Percentiles rank a stretch among this genome's conserved stretches.
Evolutionary conservation across 164 flowering plant genomes (phyloP).

Genomic region (Aristolochia contorta): DNA sequence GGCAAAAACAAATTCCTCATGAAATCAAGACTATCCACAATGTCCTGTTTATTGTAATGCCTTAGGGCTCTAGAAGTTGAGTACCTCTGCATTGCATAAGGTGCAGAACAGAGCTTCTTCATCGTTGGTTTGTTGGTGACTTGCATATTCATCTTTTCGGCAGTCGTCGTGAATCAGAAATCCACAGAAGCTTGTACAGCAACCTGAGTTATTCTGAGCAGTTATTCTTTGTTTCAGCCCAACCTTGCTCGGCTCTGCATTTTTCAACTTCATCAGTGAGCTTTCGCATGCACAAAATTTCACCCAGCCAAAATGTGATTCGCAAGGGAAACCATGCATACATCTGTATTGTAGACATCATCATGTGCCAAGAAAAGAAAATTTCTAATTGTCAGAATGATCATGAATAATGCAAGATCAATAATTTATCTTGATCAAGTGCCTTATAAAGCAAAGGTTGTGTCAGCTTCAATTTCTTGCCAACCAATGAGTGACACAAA

Average conservation of each 20-base stretch:
- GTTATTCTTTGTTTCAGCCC: slow-evolving; percentile 28
- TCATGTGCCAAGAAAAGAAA: slow-evolving; percentile 14
- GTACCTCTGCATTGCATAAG: slow-evolving; percentile 93
- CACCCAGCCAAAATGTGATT: too few relatives aligned
- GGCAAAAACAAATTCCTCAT: too few relatives aligned
- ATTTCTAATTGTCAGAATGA: background rate
- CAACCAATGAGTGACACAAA: too few relatives aligned
- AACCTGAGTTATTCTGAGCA: slow-evolving; percentile 23
- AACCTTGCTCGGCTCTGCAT: slow-evolving; percentile 34
- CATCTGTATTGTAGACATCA: slow-evolving; percentile 12
- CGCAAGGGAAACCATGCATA: too few relatives aligned
- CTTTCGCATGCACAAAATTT: too few relatives aligned
- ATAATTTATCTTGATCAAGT: too few relatives aligned
- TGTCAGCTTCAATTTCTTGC: too few relatives aligned
- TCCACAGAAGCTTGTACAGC: slow-evolving; percentile 40
- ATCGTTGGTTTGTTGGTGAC: slow-evolving; percentile 43
- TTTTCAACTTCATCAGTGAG: background rate
- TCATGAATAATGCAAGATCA: too few relatives aligned
- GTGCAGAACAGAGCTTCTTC: slow-evolving; percentile 93
- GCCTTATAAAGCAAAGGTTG: too few relatives aligned
- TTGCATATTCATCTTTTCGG: slow-evolving; percentile 47
- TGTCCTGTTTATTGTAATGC: too few relatives aligned
- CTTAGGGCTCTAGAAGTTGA: background rate
- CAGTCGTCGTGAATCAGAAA: slow-evolving; percentile 69
- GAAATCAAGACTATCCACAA: too few relatives aligned